Percentiles rank a stretch among this genome's conserved stretches.
Conservation (phyloP, 2,329 filamentous ascomycete genomes). For the Fusarium sp. region DNA sequence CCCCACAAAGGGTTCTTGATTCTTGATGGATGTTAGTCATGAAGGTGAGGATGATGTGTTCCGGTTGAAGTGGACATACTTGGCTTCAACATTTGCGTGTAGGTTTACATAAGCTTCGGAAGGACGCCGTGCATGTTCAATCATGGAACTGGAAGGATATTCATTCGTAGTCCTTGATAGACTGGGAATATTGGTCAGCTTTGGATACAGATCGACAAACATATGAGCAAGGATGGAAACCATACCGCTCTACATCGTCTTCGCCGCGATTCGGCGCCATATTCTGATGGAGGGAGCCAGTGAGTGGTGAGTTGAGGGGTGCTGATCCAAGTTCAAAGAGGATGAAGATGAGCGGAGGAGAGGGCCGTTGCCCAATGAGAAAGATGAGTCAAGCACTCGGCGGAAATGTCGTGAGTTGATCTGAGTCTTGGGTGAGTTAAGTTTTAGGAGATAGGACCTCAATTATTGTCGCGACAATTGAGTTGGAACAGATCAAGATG, state of each 20-base stretch:
- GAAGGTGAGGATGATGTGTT: neutral
- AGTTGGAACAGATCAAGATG: conserved; percentile 7
- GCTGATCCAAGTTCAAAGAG: neutral
- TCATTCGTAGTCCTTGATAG: conserved; percentile 45
- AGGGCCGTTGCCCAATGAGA: conserved; percentile 15
- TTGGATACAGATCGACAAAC: neutral
- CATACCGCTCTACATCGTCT: conserved; percentile 49
- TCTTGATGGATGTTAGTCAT: conserved; percentile 45
- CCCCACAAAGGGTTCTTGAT: conserved; percentile 65
- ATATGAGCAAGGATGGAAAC: neutral
- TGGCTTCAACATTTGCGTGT: conserved; percentile 61
- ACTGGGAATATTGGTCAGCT: conserved; percentile 37
- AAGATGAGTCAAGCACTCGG: neutral
- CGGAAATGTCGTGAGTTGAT: neutral
- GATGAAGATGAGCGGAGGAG: conserved; percentile 4
- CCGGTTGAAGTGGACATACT: conserved; percentile 50
- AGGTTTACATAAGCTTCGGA: conserved; percentile 57
- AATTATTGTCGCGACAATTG: conserved; percentile 18
- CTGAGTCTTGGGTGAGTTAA: neutral
- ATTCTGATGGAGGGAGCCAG: conserved; percentile 19
- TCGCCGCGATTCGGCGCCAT: conserved; percentile 44
- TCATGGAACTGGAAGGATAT: conserved; percentile 49
- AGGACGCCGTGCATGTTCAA: conserved; percentile 54
- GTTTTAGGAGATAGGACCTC: neutral
- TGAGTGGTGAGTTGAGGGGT: neutral